These are phyloP conservation scores for Trypanosoma lewisi DNA, from an alignment of 208 protist species.

Conservation along the genomic window DNA sequence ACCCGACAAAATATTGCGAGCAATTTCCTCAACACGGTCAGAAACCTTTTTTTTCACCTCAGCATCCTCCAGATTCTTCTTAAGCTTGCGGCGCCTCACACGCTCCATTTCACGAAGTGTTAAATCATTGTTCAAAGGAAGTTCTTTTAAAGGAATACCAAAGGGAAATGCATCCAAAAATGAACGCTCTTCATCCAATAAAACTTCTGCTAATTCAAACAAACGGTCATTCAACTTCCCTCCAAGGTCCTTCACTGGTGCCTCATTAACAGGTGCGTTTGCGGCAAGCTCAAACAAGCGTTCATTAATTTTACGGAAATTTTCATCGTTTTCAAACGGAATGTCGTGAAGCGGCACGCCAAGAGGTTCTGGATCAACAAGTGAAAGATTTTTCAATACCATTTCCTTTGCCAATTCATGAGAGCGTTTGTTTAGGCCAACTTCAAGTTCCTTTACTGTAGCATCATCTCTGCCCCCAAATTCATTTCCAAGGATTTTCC, in stretches of 20 bases:
- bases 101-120: conserved; percentile 52
- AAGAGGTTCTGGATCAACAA: conserved; percentile 53
- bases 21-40: conserved; percentile 54
- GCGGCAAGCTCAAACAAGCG: conserved; percentile 47
- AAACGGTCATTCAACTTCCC: conserved; percentile 54
- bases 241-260: conserved; percentile 46
- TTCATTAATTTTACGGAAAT: conserved; percentile 55
- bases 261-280: conserved; percentile 42
- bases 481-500: background rate
- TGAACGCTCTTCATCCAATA: conserved; percentile 54
- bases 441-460: conserved; percentile 46
- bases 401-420: conserved; percentile 56
- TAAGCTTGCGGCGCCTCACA: background rate
- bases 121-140: conserved; percentile 64
- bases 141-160: conserved; percentile 54
- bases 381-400: conserved; percentile 47
- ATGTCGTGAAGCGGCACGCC: conserved; percentile 60
- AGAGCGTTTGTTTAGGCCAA: conserved; percentile 52
- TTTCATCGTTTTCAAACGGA: conserved; percentile 49
- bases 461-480: background rate
- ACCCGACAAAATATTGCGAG: conserved; percentile 40
- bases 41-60: conserved; percentile 33
- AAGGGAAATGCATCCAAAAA: conserved; percentile 49
- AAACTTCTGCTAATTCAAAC: conserved; percentile 45
- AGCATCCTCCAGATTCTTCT: background rate